phyloP scores from a whole-genome alignment of 169 alveolate genomes.

The Sarcocystis neurona region DNA sequence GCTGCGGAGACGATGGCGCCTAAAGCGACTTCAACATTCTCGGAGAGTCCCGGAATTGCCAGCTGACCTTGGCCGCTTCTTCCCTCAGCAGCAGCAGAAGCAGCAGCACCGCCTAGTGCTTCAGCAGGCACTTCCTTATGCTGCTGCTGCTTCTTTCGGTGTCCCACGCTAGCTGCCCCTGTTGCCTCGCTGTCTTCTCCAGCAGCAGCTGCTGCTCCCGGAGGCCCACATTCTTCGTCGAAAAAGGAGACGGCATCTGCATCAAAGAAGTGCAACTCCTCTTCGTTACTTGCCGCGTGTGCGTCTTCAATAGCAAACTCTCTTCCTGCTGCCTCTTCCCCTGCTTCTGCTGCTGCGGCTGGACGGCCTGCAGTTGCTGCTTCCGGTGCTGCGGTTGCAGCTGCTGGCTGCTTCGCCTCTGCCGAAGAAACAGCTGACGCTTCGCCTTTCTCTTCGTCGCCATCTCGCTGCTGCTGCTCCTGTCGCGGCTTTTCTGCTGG shows the following conservation, averaged over 20 bases:
- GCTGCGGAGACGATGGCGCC: too few species aligned
- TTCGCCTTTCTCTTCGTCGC: too few species aligned
- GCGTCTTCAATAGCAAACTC: neutral
- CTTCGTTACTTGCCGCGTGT: neutral
- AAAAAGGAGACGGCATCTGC: neutral
- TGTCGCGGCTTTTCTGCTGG: too few species aligned
- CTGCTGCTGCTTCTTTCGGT: neutral
- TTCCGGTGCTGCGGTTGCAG: too few species aligned
- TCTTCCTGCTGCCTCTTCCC: conserved; percentile 19
- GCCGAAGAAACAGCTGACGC: too few species aligned
- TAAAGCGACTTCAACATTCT: too few species aligned
- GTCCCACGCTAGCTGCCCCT: neutral
- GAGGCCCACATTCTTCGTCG: neutral
- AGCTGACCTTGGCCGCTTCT: too few species aligned
- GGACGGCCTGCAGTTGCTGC: too few species aligned
- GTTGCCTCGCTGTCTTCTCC: neutral
- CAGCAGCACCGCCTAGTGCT: neutral
- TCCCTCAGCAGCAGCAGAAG: neutral
- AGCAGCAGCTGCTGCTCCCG: conserved; percentile 9
- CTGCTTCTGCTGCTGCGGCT: conserved; percentile 46
- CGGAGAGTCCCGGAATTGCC: too few species aligned
- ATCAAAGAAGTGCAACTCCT: neutral
- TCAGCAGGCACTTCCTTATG: neutral
- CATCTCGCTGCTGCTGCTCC: too few species aligned
- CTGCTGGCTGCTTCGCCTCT: too few species aligned